Conservation (phyloP, 106 monocot genomes). For the Apostasia ramifera region DNA sequence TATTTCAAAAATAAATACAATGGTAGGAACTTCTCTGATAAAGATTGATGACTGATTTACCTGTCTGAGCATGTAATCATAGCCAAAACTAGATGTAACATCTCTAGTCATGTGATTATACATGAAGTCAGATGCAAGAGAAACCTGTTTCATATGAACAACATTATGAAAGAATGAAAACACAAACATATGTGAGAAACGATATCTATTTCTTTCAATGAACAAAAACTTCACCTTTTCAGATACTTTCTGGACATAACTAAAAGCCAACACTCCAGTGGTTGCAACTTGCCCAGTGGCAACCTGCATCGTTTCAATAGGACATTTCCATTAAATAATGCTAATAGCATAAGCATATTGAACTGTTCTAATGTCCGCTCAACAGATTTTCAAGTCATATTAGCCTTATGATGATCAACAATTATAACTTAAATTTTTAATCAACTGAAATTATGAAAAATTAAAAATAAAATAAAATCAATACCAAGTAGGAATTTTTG, state of each 20-base stretch:
- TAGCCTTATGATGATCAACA: too few relatives aligned
- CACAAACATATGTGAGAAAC: background rate
- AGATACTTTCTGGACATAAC: constrained; percentile 97
- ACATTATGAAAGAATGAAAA: background rate
- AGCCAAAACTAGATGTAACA: constrained; percentile 93
- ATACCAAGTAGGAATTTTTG: too few relatives aligned
- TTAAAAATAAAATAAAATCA: too few relatives aligned
- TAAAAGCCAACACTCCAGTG: constrained; percentile 89
- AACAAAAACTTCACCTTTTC: constrained; percentile 59
- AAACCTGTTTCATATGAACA: constrained; percentile 49
- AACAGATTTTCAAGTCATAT: too few relatives aligned
- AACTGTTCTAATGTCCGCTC: too few relatives aligned
- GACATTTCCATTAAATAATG: too few relatives aligned
- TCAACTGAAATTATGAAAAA: too few relatives aligned
- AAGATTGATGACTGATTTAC: constrained; percentile 11
- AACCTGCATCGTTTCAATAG: constrained; percentile 37
- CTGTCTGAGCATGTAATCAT: constrained; percentile 97
- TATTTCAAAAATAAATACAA: too few relatives aligned
- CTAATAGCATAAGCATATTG: too few relatives aligned
- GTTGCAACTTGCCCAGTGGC: constrained; percentile 87
- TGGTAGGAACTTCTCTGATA: too few relatives aligned
- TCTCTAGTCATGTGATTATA: constrained; percentile 94
- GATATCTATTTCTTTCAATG: background rate
- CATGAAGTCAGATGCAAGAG: constrained; percentile 98
- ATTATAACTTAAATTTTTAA: too few relatives aligned